Conservation (phyloP, 2,329 filamentous ascomycete genomes). For the Helotiales sp. region DNA sequence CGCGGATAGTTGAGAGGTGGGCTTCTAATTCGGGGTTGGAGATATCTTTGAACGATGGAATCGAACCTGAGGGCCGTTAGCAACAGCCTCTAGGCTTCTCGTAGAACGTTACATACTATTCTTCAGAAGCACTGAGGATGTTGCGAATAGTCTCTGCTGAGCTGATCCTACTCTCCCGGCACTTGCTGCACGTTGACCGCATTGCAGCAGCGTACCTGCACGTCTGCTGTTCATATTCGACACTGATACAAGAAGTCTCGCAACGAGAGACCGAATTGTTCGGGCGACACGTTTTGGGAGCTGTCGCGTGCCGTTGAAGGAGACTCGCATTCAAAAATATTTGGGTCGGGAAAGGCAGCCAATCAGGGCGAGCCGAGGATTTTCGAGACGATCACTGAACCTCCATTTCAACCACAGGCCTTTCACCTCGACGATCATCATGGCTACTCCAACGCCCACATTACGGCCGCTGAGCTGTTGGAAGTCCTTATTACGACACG, state of each 20-base stretch:
- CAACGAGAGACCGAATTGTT: slow-evolving; percentile 1
- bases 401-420: slow-evolving; percentile 17
- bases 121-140: slow-evolving; percentile 27
- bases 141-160: slow-evolving; percentile 28
- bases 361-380: slow-evolving; percentile 25
- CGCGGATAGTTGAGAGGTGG: slow-evolving; percentile 53
- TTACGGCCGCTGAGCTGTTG: slow-evolving; percentile 70
- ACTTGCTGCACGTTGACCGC: slow-evolving; percentile 21
- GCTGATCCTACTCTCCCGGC: slow-evolving; percentile 2
- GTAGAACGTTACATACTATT: slow-evolving; percentile 22
- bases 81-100: background rate
- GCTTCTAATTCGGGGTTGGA: slow-evolving; percentile 54
- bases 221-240: slow-evolving; percentile 20
- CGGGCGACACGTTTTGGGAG: background rate
- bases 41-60: slow-evolving; percentile 46
- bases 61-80: slow-evolving; percentile 19
- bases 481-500: slow-evolving; percentile 62
- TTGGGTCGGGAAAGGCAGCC: background rate
- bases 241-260: background rate
- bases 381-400: slow-evolving; percentile 17
- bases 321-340: slow-evolving; percentile 8
- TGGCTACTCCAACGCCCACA: slow-evolving; percentile 37
- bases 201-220: slow-evolving; percentile 16
- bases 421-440: slow-evolving; percentile 12
- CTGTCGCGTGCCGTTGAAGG: background rate